phyloP scores from a whole-genome alignment of 345 rosid species.

The Tarenaya hassleriana region DNA sequence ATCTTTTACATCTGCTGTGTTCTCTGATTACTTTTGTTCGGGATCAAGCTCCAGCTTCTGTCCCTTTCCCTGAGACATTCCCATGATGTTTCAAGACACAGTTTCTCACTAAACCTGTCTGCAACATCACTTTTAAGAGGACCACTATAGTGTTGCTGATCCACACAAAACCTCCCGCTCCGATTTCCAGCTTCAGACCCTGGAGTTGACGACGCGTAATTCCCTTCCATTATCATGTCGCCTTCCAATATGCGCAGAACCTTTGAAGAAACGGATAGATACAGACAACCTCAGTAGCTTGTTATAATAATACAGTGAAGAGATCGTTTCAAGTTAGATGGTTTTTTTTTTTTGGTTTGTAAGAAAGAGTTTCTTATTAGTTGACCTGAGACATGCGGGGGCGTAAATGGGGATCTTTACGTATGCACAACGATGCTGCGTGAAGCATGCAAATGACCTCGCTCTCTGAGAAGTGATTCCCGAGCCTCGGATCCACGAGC shows the following conservation, averaged over 20 bases:
- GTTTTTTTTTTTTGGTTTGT: conserved; percentile 14
- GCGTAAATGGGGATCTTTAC: conserved; percentile 83
- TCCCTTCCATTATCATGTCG: conserved; percentile 66
- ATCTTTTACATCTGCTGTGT: not conserved
- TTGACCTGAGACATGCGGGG: conserved; percentile 99
- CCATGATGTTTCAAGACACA: conserved; percentile 42
- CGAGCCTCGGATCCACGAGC: conserved; percentile 72
- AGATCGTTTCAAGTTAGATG: not conserved
- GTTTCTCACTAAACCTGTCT: conserved; percentile 59
- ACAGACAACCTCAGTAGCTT: no score
- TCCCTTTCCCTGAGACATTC: conserved; percentile 39
- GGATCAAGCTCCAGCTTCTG: conserved; percentile 32
- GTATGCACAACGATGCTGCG: conserved; percentile 83
- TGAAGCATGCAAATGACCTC: conserved; percentile 96
- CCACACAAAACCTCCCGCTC: conserved; percentile 75
- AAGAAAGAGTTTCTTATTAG: no score
- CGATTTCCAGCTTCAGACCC: conserved; percentile 72
- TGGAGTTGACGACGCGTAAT: conserved; percentile 63
- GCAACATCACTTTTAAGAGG: conserved; percentile 39
- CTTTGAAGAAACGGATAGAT: conserved; percentile 34
- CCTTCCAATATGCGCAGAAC: conserved; percentile 95
- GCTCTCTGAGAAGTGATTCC: conserved; percentile 47
- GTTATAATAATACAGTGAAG: conserved; percentile 10
- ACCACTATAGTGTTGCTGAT: conserved; percentile 45
- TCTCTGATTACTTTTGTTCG: conserved; percentile 25